Base-by-base conservation (phyloP, 225 moss, liverwort and hornwort species). In the Bryum argenteum region DNA sequence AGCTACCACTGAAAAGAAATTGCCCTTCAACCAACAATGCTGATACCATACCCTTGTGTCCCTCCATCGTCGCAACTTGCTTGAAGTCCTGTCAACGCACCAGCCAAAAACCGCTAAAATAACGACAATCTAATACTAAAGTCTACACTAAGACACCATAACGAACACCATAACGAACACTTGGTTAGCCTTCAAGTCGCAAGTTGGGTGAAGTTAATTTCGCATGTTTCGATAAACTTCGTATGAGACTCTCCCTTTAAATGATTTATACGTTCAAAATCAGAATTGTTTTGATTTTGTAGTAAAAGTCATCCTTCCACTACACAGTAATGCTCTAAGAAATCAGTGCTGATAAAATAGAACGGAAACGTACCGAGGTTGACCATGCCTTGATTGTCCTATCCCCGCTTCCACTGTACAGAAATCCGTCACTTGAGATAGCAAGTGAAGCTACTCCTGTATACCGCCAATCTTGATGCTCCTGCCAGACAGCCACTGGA, bases 351-450 rank as follows among this genome's bases (percentile, higher is more conserved):
- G 13, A 42, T 52, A 61, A 54, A 52, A 26, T 44, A 58, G 23
- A 50, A 63, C 8, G 8, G 33, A 28, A 21, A 33, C 12, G 33
- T 80, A 92, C 97, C 94, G 71, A 69, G 57, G 83, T 78, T 58
- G 87, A 88, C 94, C 94, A 97, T 66, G 88, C 90, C 75, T 97
- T 97, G 80, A 97, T 83, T 52, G 90, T 92, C 82, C 85, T 82
- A 77, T 97, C 97, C 58, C 94, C 92, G 62, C 97, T 94, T 45
- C 97, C 97, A 81, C 91, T 92, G 80, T 92, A 97, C 19, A 97
- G 79, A 16, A 92, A 72, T 74, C 84, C 88, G 77, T 94, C 97
- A 58, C 37, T 53, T 39, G 94, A 87, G 70, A 88, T 79, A 54
- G 81, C 84, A 48, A 94, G 84, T 41, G 90, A 88, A 72, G 89